phyloP scores from a whole-genome alignment of 2,329 filamentous ascomycete genomes.

The Fusarium palustre region DNA sequence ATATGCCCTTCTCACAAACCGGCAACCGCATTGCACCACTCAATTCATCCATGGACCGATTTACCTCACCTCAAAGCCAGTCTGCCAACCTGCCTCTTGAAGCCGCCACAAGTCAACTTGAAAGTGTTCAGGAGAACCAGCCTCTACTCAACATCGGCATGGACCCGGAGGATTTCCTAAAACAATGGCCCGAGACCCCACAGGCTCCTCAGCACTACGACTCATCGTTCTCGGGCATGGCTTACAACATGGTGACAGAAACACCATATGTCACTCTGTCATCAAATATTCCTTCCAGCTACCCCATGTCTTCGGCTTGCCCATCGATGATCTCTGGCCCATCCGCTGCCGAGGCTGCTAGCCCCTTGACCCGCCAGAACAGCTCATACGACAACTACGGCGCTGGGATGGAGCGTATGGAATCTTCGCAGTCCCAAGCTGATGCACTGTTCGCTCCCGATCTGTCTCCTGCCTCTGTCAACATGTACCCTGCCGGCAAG shows the following conservation, averaged over 20 bases:
- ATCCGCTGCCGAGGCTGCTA: conserved; percentile 53
- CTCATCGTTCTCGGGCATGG: conserved; percentile 23
- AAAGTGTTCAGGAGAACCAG: conserved; percentile 53
- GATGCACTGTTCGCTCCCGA: conserved; percentile 40
- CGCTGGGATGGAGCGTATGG: conserved; percentile 54
- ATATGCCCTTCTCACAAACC: conserved; percentile 55
- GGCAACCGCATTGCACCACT: conserved; percentile 51
- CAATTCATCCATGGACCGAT: conserved; percentile 47
- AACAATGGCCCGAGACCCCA: conserved; percentile 42
- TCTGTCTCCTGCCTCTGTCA: conserved; percentile 31
- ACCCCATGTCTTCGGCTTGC: conserved; percentile 53
- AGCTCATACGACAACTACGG: conserved; percentile 53
- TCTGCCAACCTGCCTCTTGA: conserved; percentile 45
- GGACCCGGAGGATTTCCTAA: conserved; percentile 56
- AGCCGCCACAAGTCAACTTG: conserved; percentile 47
- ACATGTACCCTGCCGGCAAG: conserved; percentile 46
- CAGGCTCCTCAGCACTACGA: conserved; percentile 42
- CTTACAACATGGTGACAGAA: conserved; percentile 34
- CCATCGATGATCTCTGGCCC: conserved; percentile 59
- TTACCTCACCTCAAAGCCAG: conserved; percentile 51
- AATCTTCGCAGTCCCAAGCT: conserved; percentile 54
- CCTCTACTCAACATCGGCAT: conserved; percentile 51
- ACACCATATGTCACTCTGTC: conserved; percentile 29
- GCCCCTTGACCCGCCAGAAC: conserved; percentile 58
- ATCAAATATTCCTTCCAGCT: conserved; percentile 41